These are phyloP conservation scores for Trypanosoma brucei DNA, from an alignment of 208 protist species.

Conservation along the genomic window DNA sequence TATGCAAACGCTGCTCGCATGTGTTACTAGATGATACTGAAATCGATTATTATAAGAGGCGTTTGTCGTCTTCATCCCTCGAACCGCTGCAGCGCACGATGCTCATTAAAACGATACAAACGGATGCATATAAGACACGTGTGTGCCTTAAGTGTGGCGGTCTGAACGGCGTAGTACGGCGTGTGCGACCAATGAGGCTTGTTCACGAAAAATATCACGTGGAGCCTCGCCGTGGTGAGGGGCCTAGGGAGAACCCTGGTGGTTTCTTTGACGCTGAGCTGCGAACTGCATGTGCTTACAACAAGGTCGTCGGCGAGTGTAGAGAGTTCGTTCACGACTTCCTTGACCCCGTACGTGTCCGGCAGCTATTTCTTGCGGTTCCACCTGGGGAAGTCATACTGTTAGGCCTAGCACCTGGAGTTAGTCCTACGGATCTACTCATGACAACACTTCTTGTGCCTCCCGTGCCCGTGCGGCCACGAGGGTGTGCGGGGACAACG, in stretches of 20 bases:
- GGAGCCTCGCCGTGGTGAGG: slow-evolving; percentile 60
- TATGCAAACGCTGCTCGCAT: slow-evolving; percentile 96
- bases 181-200: slow-evolving; percentile 71
- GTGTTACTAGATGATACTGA: slow-evolving; percentile 88
- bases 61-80: slow-evolving; percentile 34
- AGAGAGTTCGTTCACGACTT: slow-evolving; percentile 87
- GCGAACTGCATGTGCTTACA: slow-evolving; percentile 44
- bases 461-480: slow-evolving; percentile 96
- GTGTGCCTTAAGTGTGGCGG: slow-evolving; percentile 93
- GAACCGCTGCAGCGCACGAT: slow-evolving; percentile 67
- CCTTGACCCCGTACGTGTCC: slow-evolving; percentile 89
- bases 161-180: slow-evolving; percentile 90
- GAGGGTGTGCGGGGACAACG: slow-evolving; percentile 64
- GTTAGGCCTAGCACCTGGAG: slow-evolving; percentile 89
- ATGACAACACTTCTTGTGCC: slow-evolving; percentile 94
- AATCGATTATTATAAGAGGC: slow-evolving; percentile 60
- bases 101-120: slow-evolving; percentile 74
- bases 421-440: slow-evolving; percentile 91
- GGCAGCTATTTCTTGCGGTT: slow-evolving; percentile 92
- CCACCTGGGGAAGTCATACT: slow-evolving; percentile 89
- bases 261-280: slow-evolving; percentile 40
- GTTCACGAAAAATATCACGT: slow-evolving; percentile 83
- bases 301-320: slow-evolving; percentile 45
- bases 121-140: slow-evolving; percentile 86
- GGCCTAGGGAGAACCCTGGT: slow-evolving; percentile 38